phyloP scores from a whole-genome alignment of 805 yeast species.

The Candida ovalis region DNA sequence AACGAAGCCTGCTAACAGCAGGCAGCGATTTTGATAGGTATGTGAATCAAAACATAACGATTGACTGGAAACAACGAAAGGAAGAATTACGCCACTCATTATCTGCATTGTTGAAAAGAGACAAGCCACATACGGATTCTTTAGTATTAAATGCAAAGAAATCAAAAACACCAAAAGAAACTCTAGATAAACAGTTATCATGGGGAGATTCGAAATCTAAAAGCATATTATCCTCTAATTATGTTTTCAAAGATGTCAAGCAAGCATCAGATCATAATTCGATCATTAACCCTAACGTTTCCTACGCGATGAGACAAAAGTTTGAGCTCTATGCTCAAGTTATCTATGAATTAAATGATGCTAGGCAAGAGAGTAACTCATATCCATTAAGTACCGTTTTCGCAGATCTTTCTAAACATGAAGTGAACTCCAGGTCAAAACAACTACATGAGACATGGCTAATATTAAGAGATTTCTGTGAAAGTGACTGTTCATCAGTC shows the following conservation, averaged over 20 bases:
- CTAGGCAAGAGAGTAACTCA: slow-evolving; percentile 48
- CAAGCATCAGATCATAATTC: slow-evolving; percentile 14
- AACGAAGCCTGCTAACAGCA: slow-evolving; percentile 68
- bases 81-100: slow-evolving; percentile 69
- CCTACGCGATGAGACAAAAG: slow-evolving; percentile 43
- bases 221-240: slow-evolving; percentile 27
- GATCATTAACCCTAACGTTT: slow-evolving; percentile 30
- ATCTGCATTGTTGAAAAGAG: slow-evolving; percentile 47
- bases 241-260: slow-evolving; percentile 29
- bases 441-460: slow-evolving; percentile 76
- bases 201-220: slow-evolving; percentile 29
- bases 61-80: slow-evolving; percentile 83
- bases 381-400: slow-evolving; percentile 61
- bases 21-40: slow-evolving; percentile 79
- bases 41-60: slow-evolving; percentile 64
- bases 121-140: slow-evolving; percentile 16
- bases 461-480: slow-evolving; percentile 50
- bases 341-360: slow-evolving; percentile 65
- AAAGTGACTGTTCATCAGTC: slow-evolving; percentile 31
- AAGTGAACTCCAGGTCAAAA: slow-evolving; percentile 59
- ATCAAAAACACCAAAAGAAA: slow-evolving; percentile 12
- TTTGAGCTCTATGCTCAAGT: slow-evolving; percentile 75
- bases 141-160: slow-evolving; percentile 14
- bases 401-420: slow-evolving; percentile 53
- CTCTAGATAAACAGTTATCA: slow-evolving; percentile 20